phyloP scores from a whole-genome alignment of 2,329 filamentous ascomycete species.

The Trichophyton schoenleinii region DNA sequence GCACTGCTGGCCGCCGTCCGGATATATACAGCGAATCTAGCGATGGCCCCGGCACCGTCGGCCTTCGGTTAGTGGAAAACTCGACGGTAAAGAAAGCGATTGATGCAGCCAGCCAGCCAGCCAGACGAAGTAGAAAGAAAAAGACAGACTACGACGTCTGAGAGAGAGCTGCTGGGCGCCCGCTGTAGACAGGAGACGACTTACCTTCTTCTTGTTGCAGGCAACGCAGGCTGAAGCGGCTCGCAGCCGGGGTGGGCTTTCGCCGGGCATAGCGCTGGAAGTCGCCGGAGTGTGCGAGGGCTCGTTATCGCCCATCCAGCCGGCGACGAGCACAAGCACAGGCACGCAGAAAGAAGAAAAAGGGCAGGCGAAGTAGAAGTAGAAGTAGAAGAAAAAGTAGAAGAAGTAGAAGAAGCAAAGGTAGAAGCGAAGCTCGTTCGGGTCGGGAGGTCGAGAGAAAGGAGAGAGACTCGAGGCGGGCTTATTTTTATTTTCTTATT shows the following conservation, averaged over 20 bases:
- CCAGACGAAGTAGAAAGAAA: not conserved
- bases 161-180: too few species aligned
- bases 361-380: not conserved
- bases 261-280: conserved; percentile 5
- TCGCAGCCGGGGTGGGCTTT: conserved; percentile 18
- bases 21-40: conserved; percentile 21
- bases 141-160: not conserved
- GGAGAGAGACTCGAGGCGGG: not conserved
- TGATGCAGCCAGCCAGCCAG: not conserved
- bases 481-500: not conserved
- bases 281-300: conserved; percentile 9
- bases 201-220: conserved; percentile 22
- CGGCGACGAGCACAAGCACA: not conserved
- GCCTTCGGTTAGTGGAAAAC: not conserved
- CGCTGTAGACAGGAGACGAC: not conserved
- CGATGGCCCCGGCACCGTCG: not conserved
- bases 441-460: not conserved
- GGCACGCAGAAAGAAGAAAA: not conserved
- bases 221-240: conserved; percentile 21
- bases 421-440: not conserved
- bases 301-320: conserved; percentile 11
- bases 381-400: not conserved
- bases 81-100: not conserved
- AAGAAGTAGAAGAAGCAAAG: not conserved
- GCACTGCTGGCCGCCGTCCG: conserved; percentile 16